Percentiles rank a stretch among this genome's conserved stretches.
These are phyloP conservation scores for Verbascum thapsus DNA, from an alignment of 257 asterid genomes.

Conservation along the genomic window DNA sequence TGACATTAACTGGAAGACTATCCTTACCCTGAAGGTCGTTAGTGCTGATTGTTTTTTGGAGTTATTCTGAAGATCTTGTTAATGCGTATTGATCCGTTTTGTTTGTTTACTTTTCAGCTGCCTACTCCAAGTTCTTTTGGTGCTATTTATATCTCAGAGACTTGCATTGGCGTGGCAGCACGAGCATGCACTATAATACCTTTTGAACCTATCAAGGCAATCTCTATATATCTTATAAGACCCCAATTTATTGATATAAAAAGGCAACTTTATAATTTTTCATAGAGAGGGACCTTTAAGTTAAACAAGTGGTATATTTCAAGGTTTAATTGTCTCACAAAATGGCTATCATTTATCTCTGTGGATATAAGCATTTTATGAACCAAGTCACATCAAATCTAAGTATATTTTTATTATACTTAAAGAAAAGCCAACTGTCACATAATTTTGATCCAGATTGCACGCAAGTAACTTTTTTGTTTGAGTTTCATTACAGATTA, in stretches of 20 bases:
- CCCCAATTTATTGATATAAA: not conserved
- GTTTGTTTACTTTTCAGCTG: slow-evolving; percentile 9
- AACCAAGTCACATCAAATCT: too few relatives aligned
- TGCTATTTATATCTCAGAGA: slow-evolving; percentile 16
- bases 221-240: not conserved
- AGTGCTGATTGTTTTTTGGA: too few relatives aligned
- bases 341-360: too few relatives aligned
- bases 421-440: not conserved
- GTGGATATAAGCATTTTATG: too few relatives aligned
- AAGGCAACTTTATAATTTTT: too few relatives aligned
- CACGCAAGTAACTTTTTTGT: not conserved
- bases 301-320: not conserved
- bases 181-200: slow-evolving; percentile 25
- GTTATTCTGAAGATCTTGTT: not conserved
- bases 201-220: slow-evolving; percentile 31
- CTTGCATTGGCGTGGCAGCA: slow-evolving; percentile 32
- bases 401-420: not conserved
- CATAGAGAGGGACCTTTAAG: too few relatives aligned
- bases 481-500: slow-evolving; percentile 22
- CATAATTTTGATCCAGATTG: not conserved
- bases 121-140: not conserved
- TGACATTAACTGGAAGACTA: slow-evolving; percentile 27
- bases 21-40: slow-evolving; percentile 21
- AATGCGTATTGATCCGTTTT: not conserved
- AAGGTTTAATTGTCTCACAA: not conserved